Conservation (phyloP, 352 stramenopile species). For the Saprolegnia diclina region DNA sequence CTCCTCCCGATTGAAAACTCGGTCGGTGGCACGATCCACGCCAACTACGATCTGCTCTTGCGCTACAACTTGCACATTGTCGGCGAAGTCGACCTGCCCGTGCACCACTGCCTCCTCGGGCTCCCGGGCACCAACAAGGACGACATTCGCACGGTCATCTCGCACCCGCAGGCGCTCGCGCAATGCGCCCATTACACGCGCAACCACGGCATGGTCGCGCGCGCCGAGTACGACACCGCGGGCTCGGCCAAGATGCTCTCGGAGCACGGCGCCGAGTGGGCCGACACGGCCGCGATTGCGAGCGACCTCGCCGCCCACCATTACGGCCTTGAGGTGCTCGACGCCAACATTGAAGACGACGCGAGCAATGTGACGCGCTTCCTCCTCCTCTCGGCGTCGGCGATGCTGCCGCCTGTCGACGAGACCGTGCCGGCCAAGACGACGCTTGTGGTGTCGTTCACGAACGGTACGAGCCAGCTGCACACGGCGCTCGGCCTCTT, state of each 20-base stretch:
- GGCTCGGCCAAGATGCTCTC: constrained; percentile 96
- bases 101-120: constrained; percentile 92
- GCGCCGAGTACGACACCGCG: constrained; percentile 94
- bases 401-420: constrained; percentile 64
- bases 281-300: constrained; percentile 88
- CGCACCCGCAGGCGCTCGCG: constrained; percentile 93
- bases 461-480: constrained; percentile 32
- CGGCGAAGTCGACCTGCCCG: constrained; percentile 69
- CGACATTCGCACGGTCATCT: constrained; percentile 95
- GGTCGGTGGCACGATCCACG: constrained; percentile 92
- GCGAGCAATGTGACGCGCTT: constrained; percentile 94
- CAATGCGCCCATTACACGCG: constrained; percentile 95
- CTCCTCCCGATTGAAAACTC: constrained; percentile 94
- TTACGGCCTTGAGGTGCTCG: constrained; percentile 90
- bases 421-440: constrained; percentile 37
- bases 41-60: constrained; percentile 89
- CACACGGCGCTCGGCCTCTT: constrained; percentile 8
- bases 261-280: constrained; percentile 65
- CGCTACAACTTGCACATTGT: constrained; percentile 65
- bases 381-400: constrained; percentile 66
- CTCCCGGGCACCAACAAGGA: constrained; percentile 78
- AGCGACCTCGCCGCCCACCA: constrained; percentile 92
- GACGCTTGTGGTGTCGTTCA: constrained; percentile 69
- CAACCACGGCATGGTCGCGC: constrained; percentile 65
- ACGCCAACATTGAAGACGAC: constrained; percentile 85